Evolutionary conservation across 495 filamentous ascomycete genomes (phyloP).

Genomic region (Paragyromitra xinjiangensis): DNA sequence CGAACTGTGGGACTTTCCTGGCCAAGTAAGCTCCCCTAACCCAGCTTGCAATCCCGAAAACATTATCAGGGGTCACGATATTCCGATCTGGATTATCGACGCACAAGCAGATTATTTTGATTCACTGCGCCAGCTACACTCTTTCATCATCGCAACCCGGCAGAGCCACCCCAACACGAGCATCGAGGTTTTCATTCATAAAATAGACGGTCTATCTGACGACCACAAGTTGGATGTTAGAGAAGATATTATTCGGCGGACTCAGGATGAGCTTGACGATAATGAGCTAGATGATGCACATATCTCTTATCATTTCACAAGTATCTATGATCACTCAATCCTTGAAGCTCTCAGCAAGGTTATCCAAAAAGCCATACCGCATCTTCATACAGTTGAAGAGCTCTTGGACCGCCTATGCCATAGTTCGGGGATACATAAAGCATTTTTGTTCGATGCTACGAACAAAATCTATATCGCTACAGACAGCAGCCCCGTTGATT

Average conservation of each 20-base stretch:
- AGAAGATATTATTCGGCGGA: conserved; percentile 86
- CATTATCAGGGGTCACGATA: conserved; percentile 85
- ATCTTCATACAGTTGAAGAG: conserved; percentile 82
- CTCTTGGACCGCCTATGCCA: conserved; percentile 84
- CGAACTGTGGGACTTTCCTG: conserved; percentile 93
- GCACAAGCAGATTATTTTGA: conserved; percentile 93
- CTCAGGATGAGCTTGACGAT: conserved; percentile 89
- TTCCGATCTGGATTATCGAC: conserved; percentile 95
- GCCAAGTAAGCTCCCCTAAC: conserved; percentile 84
- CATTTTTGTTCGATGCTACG: conserved; percentile 92
- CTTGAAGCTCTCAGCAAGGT: conserved; percentile 97
- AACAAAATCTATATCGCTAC: conserved; percentile 97
- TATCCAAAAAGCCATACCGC: conserved; percentile 90
- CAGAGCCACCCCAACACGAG: conserved; percentile 84
- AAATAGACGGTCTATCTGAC: conserved; percentile 88
- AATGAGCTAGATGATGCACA: conserved; percentile 83
- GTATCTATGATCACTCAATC: conserved; percentile 94
- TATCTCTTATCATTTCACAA: conserved; percentile 88
- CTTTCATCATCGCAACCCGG: conserved; percentile 81
- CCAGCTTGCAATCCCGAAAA: conserved; percentile 80
- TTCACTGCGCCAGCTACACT: conserved; percentile 78
- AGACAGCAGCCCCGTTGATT: conserved; percentile 88
- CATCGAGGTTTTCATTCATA: conserved; percentile 96
- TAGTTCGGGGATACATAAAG: conserved; percentile 92
- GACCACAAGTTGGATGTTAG: conserved; percentile 90